These are phyloP conservation scores for Umbelopsis sp. DNA, from an alignment of 371 early-diverging fungal genomes.

Conservation along the genomic window DNA sequence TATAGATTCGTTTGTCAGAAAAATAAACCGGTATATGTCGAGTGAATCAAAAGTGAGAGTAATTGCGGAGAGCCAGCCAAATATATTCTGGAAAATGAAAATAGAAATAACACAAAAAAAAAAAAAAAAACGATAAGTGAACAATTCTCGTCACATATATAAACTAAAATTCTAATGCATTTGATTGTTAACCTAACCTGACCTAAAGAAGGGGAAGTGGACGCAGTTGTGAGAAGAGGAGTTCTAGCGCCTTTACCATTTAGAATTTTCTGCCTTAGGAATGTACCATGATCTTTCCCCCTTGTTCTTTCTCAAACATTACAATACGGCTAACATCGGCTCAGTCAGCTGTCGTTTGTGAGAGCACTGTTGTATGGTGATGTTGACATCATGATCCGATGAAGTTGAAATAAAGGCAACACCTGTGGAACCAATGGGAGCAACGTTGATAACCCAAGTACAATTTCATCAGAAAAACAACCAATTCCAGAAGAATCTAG, in stretches of 20 bases:
- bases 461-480: no score
- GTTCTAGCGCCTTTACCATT: background rate
- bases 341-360: no score
- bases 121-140: background rate
- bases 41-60: background rate
- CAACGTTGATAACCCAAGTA: no score
- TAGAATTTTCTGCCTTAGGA: background rate
- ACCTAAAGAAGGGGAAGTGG: background rate
- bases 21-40: background rate
- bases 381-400: no score
- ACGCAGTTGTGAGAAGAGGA: background rate
- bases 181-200: background rate
- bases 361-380: no score
- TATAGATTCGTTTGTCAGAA: background rate
- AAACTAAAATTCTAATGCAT: conserved; percentile 8
- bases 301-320: no score
- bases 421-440: no score
- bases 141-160: conserved; percentile 6
- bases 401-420: no score
- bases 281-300: background rate
- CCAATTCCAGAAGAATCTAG: no score
- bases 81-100: background rate
- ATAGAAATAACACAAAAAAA: background rate
- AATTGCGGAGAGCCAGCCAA: background rate
- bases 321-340: no score